Conservation (phyloP, 1,284 basidiomycete species). For the Volvariella volvacea region DNA sequence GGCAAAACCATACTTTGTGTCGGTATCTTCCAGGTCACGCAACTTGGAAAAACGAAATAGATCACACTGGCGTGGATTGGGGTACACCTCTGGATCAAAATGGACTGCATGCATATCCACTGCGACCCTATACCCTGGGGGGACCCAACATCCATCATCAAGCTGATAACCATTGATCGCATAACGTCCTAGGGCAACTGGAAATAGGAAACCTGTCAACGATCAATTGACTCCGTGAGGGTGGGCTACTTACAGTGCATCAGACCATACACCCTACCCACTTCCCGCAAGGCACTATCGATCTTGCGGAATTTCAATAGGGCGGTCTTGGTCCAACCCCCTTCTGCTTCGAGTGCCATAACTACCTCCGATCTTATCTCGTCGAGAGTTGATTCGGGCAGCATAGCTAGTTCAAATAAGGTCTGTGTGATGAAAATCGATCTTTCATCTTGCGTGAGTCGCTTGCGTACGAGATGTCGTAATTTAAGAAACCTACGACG, state of each 20-base stretch:
- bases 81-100: conserved; percentile 32
- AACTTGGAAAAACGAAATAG: conserved; percentile 40
- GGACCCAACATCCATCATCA: conserved; percentile 35
- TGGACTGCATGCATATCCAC: conserved; percentile 36
- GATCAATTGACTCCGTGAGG: background rate
- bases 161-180: conserved; percentile 23
- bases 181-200: conserved; percentile 25
- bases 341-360: conserved; percentile 25
- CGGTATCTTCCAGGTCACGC: conserved; percentile 19
- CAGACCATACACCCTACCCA: conserved; percentile 26
- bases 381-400: conserved; percentile 20
- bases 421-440: conserved; percentile 30
- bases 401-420: conserved; percentile 26
- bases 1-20: conserved; percentile 24
- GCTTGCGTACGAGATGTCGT: conserved; percentile 3
- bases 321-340: conserved; percentile 28
- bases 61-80: conserved; percentile 32
- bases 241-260: conserved; percentile 20
- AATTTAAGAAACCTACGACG: conserved; percentile 18
- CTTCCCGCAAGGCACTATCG: conserved; percentile 30
- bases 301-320: conserved; percentile 26
- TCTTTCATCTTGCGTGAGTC: conserved; percentile 12
- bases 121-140: conserved; percentile 33
- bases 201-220: background rate
- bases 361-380: conserved; percentile 24